Conservation (phyloP, 1,139 yeast genomes). For the Yueomyces sp. region DNA sequence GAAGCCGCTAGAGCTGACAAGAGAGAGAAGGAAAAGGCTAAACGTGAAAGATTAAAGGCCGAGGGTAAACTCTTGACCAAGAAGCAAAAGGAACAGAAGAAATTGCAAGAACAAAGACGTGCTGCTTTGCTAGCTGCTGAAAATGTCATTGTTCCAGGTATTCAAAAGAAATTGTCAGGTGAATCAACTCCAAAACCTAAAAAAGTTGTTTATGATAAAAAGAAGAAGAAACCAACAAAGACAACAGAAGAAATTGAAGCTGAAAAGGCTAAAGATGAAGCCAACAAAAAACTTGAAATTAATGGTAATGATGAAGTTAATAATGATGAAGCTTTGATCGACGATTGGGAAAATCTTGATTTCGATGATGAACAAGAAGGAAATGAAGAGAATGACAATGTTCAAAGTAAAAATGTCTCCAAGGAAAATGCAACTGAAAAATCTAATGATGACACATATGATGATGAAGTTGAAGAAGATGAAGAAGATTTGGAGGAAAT, state of each 20-base stretch:
- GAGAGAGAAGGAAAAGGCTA: constrained; percentile 73
- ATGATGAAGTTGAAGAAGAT: constrained; percentile 10
- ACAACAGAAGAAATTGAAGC: constrained; percentile 4
- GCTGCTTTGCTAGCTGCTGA: constrained; percentile 71
- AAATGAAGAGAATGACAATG: constrained; percentile 4
- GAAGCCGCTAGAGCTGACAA: constrained; percentile 65
- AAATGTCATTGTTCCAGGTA: constrained; percentile 64
- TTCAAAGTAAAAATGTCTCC: constrained; percentile 4
- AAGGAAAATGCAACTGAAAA: constrained; percentile 4
- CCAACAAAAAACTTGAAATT: constrained; percentile 1
- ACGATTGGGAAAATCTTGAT: constrained; percentile 57
- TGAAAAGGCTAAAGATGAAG: constrained; percentile 10
- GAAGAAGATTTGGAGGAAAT: background rate
- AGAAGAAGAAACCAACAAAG: constrained; percentile 38
- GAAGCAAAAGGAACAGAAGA: constrained; percentile 91
- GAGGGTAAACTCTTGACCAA: constrained; percentile 86
- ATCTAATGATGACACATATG: constrained; percentile 23
- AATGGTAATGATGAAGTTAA: constrained; percentile 37
- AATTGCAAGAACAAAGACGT: constrained; percentile 77
- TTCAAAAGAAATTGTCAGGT: constrained; percentile 29
- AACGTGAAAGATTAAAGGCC: constrained; percentile 72
- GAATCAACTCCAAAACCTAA: constrained; percentile 40
- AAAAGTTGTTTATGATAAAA: constrained; percentile 65
- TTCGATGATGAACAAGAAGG: constrained; percentile 38
- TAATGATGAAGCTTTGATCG: constrained; percentile 43